phyloP scores from a whole-genome alignment of 768 basidiomycete species.

The Zangia roseola region DNA sequence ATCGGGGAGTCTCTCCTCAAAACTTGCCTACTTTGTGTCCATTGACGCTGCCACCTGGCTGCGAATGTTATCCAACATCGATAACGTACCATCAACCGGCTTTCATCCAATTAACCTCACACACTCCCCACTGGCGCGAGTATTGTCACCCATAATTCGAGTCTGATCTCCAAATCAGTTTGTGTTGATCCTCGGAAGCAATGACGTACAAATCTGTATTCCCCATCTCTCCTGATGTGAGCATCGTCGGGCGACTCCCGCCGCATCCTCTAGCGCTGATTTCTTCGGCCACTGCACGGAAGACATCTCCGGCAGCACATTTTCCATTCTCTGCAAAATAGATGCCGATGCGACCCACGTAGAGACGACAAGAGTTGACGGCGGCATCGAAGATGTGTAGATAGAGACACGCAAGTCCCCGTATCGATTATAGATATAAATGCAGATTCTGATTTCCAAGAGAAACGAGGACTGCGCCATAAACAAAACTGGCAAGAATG shows the following conservation, averaged over 20 bases:
- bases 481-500: conserved; percentile 55
- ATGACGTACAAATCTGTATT: conserved; percentile 16
- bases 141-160: conserved; percentile 17
- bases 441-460: conserved; percentile 51
- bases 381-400: conserved; percentile 40
- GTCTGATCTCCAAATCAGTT: conserved; percentile 6
- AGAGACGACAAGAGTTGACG: conserved; percentile 15
- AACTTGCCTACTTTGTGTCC: neutral
- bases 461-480: conserved; percentile 55
- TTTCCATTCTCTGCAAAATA: conserved; percentile 57
- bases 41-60: conserved; percentile 35
- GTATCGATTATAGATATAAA: conserved; percentile 51
- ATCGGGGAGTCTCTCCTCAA: neutral
- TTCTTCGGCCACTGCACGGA: conserved; percentile 38
- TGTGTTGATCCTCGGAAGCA: neutral
- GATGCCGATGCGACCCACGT: conserved; percentile 40
- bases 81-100: conserved; percentile 34
- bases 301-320: conserved; percentile 42
- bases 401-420: conserved; percentile 41
- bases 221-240: conserved; percentile 31
- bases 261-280: conserved; percentile 25
- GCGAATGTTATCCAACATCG: conserved; percentile 43
- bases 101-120: conserved; percentile 21
- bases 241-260: conserved; percentile 37
- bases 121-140: conserved; percentile 20